Base-by-base conservation (phyloP, 768 basidiomycete genomes). In the Multifurca ochricompacta region DNA sequence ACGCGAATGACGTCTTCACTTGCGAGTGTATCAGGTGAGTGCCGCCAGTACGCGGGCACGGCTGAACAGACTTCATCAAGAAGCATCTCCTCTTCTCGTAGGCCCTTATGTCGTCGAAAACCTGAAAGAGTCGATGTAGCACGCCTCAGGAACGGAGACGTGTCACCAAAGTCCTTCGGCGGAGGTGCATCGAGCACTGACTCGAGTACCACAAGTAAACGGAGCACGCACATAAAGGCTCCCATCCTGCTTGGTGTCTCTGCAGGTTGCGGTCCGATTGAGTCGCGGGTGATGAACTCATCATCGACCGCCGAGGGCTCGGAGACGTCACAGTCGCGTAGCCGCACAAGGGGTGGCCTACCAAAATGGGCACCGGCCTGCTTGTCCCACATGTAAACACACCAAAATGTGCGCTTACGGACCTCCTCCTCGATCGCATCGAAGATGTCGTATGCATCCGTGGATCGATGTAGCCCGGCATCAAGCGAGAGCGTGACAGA, bases 341-440 rank as follows among this genome's bases (percentile, higher is more conserved):
- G 70, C 42, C 91, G 79, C 61, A 96, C 77, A 75, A 93, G 79
- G 3, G 91, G 82, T 30, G 92, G 92, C 23, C 92, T 76, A 23
- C 93, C 92, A 66, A 95, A 94, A 68, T 91, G 86, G 54, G 88
- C 86, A 10, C 82, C 75, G 6, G 92, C 81, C 64, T 94, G 92
- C 70, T 96, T 95, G 70, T 96, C 93, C 93, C 93, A 95, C 46
- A 90, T 78, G 70, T 95, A 96, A 25, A 94, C 90, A 55, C 90
- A 90, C 91, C 92, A 96, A 68, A 96, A 96, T 0, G 93, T 95
- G 62, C 92, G 83, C 69, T 94, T 95, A 54, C 93, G 80, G 27
- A 92, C 82, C 67, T 95, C 91, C 56, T 88, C 86, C 67, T 94
- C 92, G 59, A 94, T 85, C 8, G 87, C 79, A 69, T 92, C 85